Evolutionary conservation across 176 grass and related monocot genomes (phyloP).

Genomic region (Alopecurus myosuroides): DNA sequence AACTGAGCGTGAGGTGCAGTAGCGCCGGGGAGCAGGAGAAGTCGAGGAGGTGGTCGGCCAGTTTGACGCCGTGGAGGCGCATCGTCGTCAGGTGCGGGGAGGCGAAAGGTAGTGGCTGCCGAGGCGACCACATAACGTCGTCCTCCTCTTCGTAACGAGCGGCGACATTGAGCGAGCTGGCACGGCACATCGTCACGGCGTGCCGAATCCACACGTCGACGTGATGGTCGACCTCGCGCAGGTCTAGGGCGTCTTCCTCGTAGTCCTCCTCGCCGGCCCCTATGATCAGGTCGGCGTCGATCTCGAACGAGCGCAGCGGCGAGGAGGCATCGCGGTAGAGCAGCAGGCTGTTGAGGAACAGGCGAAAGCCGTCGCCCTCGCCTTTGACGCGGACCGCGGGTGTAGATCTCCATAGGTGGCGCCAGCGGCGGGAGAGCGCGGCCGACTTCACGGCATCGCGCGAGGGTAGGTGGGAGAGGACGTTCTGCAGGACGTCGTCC

Average conservation of each 20-base stretch:
- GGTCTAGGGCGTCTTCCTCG: background rate
- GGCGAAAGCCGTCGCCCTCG: background rate
- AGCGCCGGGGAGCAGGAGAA: background rate
- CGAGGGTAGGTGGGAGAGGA: background rate
- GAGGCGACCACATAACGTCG: no score
- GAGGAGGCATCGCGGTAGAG: background rate
- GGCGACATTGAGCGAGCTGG: background rate
- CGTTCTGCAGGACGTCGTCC: background rate
- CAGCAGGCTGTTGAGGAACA: background rate
- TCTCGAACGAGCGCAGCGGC: background rate
- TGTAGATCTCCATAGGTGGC: background rate
- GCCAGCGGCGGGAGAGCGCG: background rate
- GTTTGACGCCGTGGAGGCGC: background rate
- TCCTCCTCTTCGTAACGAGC: no score
- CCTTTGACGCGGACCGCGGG: background rate
- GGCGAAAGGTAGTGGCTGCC: no score
- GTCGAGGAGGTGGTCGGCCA: background rate
- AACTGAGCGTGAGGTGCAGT: background rate
- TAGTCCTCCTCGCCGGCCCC: background rate
- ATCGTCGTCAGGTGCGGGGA: background rate
- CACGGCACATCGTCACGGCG: background rate
- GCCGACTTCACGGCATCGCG: background rate
- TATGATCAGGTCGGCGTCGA: background rate
- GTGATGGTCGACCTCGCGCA: background rate
- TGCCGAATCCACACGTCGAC: background rate